Conservation (phyloP, 2,329 filamentous ascomycete species). For the Cordyceps javanica region DNA sequence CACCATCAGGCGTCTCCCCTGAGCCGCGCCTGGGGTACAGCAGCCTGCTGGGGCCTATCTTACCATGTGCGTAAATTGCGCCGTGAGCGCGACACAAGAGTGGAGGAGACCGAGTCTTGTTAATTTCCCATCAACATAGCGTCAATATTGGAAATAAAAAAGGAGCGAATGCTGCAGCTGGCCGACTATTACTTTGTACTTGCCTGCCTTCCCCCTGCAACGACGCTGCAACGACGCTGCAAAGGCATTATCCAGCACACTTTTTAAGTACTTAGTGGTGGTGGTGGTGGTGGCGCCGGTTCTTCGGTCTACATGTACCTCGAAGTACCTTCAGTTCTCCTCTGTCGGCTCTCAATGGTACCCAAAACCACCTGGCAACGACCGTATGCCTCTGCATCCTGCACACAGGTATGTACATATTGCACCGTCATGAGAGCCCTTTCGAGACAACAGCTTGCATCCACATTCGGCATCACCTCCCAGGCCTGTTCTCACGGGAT, state of each 20-base stretch:
- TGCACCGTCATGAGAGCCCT: background rate
- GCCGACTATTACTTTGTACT: background rate
- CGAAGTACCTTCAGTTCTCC: background rate
- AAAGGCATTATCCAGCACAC: too few species aligned
- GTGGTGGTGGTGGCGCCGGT: background rate
- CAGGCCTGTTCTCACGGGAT: background rate
- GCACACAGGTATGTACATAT: background rate
- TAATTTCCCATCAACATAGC: slow-evolving; percentile 6
- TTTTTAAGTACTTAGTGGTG: too few species aligned
- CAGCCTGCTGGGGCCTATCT: background rate
- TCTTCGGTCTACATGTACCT: background rate
- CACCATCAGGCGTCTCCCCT: slow-evolving; percentile 4
- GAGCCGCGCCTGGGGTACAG: background rate
- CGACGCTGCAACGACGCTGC: background rate
- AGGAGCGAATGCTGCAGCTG: background rate
- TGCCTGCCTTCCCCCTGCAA: background rate
- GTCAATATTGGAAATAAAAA: background rate
- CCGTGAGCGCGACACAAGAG: background rate
- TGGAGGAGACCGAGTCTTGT: background rate
- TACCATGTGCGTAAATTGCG: background rate
- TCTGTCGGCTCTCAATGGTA: background rate
- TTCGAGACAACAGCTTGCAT: slow-evolving; percentile 1
- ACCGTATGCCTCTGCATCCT: background rate
- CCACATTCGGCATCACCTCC: background rate
- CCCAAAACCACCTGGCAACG: slow-evolving; percentile 1